phyloP scores from a whole-genome alignment of 192 early-diverging fungal genomes.

The Backusella psychrophila region DNA sequence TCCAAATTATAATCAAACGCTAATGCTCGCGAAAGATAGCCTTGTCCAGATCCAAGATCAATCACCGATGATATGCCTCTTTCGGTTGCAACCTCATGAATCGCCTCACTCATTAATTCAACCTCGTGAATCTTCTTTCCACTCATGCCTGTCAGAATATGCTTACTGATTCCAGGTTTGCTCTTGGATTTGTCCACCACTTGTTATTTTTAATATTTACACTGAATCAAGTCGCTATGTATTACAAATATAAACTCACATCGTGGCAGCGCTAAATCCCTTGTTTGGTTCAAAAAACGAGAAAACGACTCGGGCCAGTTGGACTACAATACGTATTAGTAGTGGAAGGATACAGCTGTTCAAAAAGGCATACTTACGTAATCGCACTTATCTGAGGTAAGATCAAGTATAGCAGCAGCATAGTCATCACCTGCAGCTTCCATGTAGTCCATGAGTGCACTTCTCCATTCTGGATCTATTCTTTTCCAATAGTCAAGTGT shows the following conservation, averaged over 20 bases:
- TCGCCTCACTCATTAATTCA: conserved; percentile 53
- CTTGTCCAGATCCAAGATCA: conserved; percentile 77
- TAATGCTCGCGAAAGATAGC: conserved; percentile 64
- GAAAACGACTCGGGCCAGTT: conserved; percentile 45
- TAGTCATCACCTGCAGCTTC: background rate
- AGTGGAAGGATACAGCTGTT: background rate
- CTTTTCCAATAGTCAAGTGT: conserved; percentile 42
- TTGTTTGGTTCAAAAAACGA: conserved; percentile 33
- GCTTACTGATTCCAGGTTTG: conserved; percentile 41
- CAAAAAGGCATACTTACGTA: conserved; percentile 14
- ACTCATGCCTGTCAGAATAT: conserved; percentile 63
- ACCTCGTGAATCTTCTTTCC: conserved; percentile 75
- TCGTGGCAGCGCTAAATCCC: conserved; percentile 32
- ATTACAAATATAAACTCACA: conserved; percentile 3
- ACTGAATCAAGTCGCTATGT: background rate
- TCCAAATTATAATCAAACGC: conserved; percentile 63
- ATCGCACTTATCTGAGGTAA: conserved; percentile 15
- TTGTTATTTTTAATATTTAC: background rate
- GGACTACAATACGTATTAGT: conserved; percentile 1
- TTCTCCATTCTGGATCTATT: conserved; percentile 41
- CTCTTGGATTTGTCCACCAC: background rate
- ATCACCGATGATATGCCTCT: conserved; percentile 49
- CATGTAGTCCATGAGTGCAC: conserved; percentile 30
- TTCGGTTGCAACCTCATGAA: conserved; percentile 49
- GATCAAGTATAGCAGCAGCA: conserved; percentile 2